These are phyloP conservation scores for Coniosporium tulheliwenetii DNA, from an alignment of 2,329 filamentous ascomycete species.

Conservation along the genomic window DNA sequence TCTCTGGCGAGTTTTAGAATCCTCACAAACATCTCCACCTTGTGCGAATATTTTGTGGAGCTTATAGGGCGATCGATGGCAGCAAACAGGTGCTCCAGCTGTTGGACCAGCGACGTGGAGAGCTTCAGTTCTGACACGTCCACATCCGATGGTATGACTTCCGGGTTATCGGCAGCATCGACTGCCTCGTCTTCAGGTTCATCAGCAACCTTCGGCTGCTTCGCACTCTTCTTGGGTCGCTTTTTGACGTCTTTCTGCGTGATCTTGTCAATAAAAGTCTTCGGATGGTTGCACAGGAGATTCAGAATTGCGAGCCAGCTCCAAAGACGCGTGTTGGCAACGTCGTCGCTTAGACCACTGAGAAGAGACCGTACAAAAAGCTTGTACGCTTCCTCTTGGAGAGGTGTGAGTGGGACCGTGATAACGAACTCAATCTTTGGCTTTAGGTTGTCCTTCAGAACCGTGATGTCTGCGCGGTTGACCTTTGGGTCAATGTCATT, in stretches of 20 bases:
- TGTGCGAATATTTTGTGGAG: conserved; percentile 45
- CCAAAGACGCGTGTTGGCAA: conserved; percentile 31
- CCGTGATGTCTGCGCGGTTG: conserved; percentile 55
- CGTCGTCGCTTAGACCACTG: conserved; percentile 13
- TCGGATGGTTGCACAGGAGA: conserved; percentile 44
- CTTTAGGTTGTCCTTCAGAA: conserved; percentile 51
- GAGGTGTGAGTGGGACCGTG: conserved; percentile 48
- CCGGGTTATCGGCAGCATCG: conserved; percentile 12
- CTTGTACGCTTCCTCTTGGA: conserved; percentile 51
- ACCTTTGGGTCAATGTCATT: conserved; percentile 62
- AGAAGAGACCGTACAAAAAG: conserved; percentile 30
- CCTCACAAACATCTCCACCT: conserved; percentile 47
- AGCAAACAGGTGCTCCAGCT: conserved; percentile 6
- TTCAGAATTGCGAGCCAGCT: conserved; percentile 37
- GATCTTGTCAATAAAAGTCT: conserved; percentile 34
- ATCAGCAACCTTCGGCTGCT: conserved; percentile 5
- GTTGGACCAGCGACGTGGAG: conserved; percentile 14
- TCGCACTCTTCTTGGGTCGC: conserved; percentile 11
- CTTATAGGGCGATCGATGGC: conserved; percentile 15
- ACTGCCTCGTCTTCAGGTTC: conserved; percentile 8
- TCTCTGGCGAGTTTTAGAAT: conserved; percentile 52
- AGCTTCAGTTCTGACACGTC: conserved; percentile 17
- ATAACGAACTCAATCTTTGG: conserved; percentile 72
- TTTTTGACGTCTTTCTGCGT: conserved; percentile 9
- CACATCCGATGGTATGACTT: conserved; percentile 23